phyloP scores from a whole-genome alignment of 176 grass and related monocot species.

The Canna indica region DNA sequence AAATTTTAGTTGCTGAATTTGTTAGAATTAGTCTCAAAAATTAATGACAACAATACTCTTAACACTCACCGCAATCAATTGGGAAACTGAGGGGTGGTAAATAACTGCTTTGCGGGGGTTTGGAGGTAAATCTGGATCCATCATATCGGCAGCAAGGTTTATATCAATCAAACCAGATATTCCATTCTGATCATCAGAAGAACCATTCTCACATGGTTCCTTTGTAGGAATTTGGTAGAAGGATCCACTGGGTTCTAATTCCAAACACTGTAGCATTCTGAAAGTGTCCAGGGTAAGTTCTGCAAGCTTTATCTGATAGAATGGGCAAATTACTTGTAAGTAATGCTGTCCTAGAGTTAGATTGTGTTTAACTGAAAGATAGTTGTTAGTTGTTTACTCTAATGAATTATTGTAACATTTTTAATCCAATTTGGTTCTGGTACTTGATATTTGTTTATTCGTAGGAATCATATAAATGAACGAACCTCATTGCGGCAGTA shows the following conservation, averaged over 20 bases:
- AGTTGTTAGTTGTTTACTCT: background rate
- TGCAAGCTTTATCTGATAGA: slow-evolving; percentile 78
- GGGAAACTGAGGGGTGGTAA: slow-evolving; percentile 75
- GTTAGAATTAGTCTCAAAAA: background rate
- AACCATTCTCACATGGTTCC: slow-evolving; percentile 78
- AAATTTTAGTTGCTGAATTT: background rate
- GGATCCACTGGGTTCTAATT: slow-evolving; percentile 86
- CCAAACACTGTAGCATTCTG: slow-evolving; percentile 90
- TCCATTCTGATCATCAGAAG: slow-evolving; percentile 61
- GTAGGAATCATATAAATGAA: background rate
- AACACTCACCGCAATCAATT: slow-evolving; percentile 72
- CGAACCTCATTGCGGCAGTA: slow-evolving; percentile 78
- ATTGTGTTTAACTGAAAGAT: background rate
- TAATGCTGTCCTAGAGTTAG: background rate
- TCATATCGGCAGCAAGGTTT: slow-evolving; percentile 78
- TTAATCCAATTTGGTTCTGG: background rate
- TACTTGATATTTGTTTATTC: background rate
- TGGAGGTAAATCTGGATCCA: slow-evolving; percentile 68
- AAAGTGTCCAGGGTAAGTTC: slow-evolving; percentile 90
- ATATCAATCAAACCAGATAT: slow-evolving; percentile 90
- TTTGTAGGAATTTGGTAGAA: slow-evolving; percentile 53
- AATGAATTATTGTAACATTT: background rate
- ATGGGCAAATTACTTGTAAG: background rate
- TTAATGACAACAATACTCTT: background rate
- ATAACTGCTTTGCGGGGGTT: slow-evolving; percentile 91